Percentiles rank a stretch among this genome's conserved stretches.
Evolutionary conservation across 1,139 yeast genomes (phyloP).

Genomic region (Hansenula lynferdii): DNA sequence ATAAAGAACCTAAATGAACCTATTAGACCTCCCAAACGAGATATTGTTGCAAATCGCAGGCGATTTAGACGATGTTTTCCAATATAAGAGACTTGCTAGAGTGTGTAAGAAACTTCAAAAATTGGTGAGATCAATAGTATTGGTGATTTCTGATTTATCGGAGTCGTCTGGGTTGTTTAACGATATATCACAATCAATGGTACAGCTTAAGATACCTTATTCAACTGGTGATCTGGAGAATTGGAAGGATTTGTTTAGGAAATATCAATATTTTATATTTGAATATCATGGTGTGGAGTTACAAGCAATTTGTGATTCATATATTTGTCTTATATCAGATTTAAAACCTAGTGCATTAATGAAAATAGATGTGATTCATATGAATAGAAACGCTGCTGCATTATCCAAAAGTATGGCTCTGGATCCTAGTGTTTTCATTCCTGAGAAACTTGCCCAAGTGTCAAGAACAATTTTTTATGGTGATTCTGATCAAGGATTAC

Average conservation of each 20-base stretch:
- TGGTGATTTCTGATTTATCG: not conserved
- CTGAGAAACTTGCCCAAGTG: not conserved
- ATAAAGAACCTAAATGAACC: not conserved
- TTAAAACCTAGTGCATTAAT: not conserved
- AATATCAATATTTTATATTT: slow-evolving; percentile 1
- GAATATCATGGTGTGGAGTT: not conserved
- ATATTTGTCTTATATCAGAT: not conserved
- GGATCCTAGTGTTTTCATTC: not conserved
- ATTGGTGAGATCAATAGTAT: not conserved
- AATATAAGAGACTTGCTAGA: not conserved
- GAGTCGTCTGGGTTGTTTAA: too few relatives aligned
- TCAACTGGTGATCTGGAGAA: too few relatives aligned
- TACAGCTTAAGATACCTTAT: too few relatives aligned
- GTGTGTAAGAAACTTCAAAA: not conserved
- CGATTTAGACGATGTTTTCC: not conserved
- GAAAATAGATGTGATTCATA: not conserved
- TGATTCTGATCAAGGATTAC: not conserved
- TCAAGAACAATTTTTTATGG: not conserved
- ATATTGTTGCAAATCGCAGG: not conserved
- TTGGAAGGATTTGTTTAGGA: not conserved
- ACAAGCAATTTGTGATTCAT: not conserved
- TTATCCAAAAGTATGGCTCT: not conserved
- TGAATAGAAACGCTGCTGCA: slow-evolving; percentile 1
- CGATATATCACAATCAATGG: too few relatives aligned
- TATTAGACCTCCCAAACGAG: slow-evolving; percentile 1